These are phyloP conservation scores for Teratosphaeria nubilosa DNA, from an alignment of 2,329 filamentous ascomycete genomes.

Conservation along the genomic window DNA sequence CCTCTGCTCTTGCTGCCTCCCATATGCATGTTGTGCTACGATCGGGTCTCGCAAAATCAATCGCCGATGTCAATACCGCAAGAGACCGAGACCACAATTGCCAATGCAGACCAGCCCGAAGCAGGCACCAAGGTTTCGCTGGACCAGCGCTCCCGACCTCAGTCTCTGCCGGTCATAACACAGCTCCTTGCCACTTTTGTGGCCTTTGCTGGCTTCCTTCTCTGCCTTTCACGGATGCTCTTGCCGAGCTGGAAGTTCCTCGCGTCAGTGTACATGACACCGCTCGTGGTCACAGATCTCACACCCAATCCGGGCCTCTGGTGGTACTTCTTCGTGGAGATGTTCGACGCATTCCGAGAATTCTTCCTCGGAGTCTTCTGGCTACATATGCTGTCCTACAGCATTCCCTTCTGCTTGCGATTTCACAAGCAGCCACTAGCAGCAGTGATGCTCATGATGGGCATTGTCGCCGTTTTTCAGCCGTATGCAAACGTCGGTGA, in stretches of 20 bases:
- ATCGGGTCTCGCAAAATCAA: constrained; percentile 29
- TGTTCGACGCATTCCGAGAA: constrained; percentile 94
- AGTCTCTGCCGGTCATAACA: constrained; percentile 10
- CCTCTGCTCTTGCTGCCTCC: constrained; percentile 79
- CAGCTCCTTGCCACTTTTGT: constrained; percentile 48
- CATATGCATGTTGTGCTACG: constrained; percentile 68
- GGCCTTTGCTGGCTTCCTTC: constrained; percentile 49
- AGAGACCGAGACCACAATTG: neutral
- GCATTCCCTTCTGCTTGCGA: constrained; percentile 73
- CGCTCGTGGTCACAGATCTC: constrained; percentile 80
- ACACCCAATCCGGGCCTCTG: constrained; percentile 92
- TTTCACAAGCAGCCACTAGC: constrained; percentile 79
- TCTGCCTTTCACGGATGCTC: constrained; percentile 62
- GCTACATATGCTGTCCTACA: constrained; percentile 86
- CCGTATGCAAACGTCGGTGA: constrained; percentile 92
- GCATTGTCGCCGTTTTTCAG: constrained; percentile 90
- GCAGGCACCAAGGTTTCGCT: constrained; percentile 8
- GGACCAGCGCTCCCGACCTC: constrained; percentile 12
- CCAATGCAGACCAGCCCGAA: neutral
- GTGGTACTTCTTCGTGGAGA: constrained; percentile 99
- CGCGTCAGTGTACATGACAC: constrained; percentile 81
- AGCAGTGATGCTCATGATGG: constrained; percentile 71
- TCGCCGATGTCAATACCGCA: neutral
- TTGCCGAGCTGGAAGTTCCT: constrained; percentile 83
- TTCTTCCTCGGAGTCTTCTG: constrained; percentile 98